Conservation (phyloP, 331 rosid species). For the Quercus tomentella region DNA sequence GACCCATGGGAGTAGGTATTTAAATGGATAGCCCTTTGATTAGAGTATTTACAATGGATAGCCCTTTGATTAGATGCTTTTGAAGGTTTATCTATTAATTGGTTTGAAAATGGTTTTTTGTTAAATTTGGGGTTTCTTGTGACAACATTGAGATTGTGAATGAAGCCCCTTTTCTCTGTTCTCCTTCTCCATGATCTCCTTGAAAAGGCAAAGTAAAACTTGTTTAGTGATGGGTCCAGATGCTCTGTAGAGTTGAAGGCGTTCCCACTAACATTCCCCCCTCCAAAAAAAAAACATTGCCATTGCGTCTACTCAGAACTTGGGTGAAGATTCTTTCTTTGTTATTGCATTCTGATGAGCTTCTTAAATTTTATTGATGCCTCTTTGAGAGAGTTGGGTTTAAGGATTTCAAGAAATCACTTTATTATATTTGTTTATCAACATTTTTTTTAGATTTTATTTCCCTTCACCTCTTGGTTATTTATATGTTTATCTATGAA, state of each 20-base stretch:
- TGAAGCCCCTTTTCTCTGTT: neutral
- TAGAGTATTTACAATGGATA: neutral
- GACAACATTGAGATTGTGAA: neutral
- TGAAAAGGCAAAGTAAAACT: neutral
- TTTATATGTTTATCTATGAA: neutral
- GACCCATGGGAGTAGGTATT: constrained; percentile 89
- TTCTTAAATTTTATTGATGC: neutral
- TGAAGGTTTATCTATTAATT: neutral
- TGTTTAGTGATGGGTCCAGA: neutral
- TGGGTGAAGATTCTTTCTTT: neutral
- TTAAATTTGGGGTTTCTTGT: neutral
- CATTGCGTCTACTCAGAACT: neutral
- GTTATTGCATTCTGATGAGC: neutral
- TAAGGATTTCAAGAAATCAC: too few relatives aligned
- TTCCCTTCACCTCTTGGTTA: neutral
- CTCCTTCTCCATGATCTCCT: neutral
- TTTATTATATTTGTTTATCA: too few relatives aligned
- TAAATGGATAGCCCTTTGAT: too few relatives aligned
- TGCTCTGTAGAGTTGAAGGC: too few relatives aligned
- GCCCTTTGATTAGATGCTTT: neutral
- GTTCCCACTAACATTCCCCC: too few relatives aligned
- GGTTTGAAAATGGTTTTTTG: neutral
- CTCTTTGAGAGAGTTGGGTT: neutral
- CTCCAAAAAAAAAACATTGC: too few relatives aligned
- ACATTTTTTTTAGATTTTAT: too few relatives aligned